These are phyloP conservation scores for Lasiosphaeris hirsuta DNA, from an alignment of 495 filamentous ascomycete species.

Conservation along the genomic window DNA sequence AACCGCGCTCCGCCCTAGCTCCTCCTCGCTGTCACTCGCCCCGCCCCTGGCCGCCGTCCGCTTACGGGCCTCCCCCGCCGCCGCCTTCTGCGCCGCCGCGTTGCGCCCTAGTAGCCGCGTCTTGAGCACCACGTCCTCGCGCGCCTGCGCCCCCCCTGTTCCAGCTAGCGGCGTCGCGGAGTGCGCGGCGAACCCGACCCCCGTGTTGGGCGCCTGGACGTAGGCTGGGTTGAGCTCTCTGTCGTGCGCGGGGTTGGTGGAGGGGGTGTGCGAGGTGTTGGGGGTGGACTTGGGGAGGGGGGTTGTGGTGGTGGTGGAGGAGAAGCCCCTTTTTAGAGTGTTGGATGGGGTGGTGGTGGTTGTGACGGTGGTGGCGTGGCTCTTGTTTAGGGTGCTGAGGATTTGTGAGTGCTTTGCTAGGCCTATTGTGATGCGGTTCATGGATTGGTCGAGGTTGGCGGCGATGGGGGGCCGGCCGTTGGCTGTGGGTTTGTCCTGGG, in stretches of 20 bases:
- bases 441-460: conserved; percentile 30
- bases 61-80: conserved; percentile 5
- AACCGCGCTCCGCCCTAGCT: conserved; percentile 56
- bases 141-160: conserved; percentile 6
- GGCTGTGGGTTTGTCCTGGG: background rate
- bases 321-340: conserved; percentile 15
- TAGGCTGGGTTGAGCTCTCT: conserved; percentile 26
- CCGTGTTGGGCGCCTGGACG: conserved; percentile 35
- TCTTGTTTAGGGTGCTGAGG: conserved; percentile 14
- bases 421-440: conserved; percentile 35
- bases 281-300: background rate
- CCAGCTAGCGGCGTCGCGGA: background rate
- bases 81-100: conserved; percentile 4
- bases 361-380: conserved; percentile 11
- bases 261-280: background rate
- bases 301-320: conserved; percentile 11
- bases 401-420: conserved; percentile 14
- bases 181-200: conserved; percentile 27
- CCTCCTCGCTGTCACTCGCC: conserved; percentile 51
- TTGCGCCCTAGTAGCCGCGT: conserved; percentile 29
- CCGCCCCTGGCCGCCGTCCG: background rate
- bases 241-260: conserved; percentile 17
- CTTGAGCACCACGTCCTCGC: conserved; percentile 26
- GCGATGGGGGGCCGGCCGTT: conserved; percentile 20
- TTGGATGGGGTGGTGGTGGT: conserved; percentile 6